Percentiles rank a stretch among this genome's conserved stretches.
Conservation (phyloP, 768 basidiomycete genomes). For the Thelephora aurantiotincta region DNA sequence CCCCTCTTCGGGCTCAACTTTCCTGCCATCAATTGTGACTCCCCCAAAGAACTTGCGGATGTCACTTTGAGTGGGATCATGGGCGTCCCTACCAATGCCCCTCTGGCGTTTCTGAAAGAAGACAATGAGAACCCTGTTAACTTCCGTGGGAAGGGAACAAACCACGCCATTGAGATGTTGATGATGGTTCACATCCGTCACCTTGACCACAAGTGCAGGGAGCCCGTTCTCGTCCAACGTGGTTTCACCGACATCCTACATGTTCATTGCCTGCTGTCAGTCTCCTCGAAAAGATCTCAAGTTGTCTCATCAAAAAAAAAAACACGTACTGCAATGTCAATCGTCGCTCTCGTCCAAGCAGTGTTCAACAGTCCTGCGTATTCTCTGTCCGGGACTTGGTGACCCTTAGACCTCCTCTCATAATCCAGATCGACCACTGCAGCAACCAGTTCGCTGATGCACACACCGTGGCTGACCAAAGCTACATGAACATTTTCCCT, state of each 20-base stretch:
- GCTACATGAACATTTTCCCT: slow-evolving; percentile 36
- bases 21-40: slow-evolving; percentile 3
- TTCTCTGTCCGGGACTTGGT: slow-evolving; percentile 18
- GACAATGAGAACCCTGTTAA: background rate
- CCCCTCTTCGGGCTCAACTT: slow-evolving; percentile 10
- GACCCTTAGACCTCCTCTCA: slow-evolving; percentile 6
- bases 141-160: slow-evolving; percentile 13
- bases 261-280: background rate
- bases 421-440: slow-evolving; percentile 31
- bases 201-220: slow-evolving; percentile 25
- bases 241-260: no score
- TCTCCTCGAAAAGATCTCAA: background rate
- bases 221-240: slow-evolving; percentile 11
- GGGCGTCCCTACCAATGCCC: slow-evolving; percentile 55
- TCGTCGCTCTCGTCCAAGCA: slow-evolving; percentile 45
- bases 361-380: slow-evolving; percentile 51
- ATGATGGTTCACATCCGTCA: slow-evolving; percentile 39
- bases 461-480: slow-evolving; percentile 64
- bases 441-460: slow-evolving; percentile 38
- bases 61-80: slow-evolving; percentile 64
- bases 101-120: slow-evolving; percentile 44
- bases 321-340: slow-evolving; percentile 30
- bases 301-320: background rate
- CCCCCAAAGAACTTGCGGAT: slow-evolving; percentile 63
- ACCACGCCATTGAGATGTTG: slow-evolving; percentile 47